Evolutionary conservation across 768 basidiomycete species (phyloP).

Genomic region (Butyriboletus loyo): DNA sequence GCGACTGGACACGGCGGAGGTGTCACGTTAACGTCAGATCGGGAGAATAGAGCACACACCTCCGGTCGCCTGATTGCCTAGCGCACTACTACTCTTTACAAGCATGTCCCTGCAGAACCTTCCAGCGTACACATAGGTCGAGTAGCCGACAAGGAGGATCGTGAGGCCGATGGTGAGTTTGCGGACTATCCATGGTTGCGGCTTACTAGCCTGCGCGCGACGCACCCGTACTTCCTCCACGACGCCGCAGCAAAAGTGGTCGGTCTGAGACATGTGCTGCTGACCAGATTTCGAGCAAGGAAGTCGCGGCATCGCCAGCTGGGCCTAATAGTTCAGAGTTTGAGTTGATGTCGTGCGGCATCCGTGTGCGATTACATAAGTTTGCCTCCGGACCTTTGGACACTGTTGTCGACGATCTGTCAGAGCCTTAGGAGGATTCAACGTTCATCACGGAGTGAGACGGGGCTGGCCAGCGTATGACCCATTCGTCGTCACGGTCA

Average conservation of each 20-base stretch:
- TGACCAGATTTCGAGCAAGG: neutral
- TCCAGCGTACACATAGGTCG: constrained; percentile 76
- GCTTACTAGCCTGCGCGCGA: constrained; percentile 38
- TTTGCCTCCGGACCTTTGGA: too few species aligned
- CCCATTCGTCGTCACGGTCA: neutral
- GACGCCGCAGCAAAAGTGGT: constrained; percentile 45
- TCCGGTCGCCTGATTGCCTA: constrained; percentile 52
- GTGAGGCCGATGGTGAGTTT: constrained; percentile 66
- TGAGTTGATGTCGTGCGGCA: constrained; percentile 12
- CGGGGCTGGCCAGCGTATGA: neutral
- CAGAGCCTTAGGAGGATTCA: neutral
- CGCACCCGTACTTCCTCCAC: constrained; percentile 48
- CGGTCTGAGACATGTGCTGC: constrained; percentile 15
- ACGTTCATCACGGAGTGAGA: neutral
- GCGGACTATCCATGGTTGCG: constrained; percentile 71
- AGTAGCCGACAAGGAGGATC: constrained; percentile 59
- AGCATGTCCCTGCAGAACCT: constrained; percentile 72
- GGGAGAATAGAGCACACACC: constrained; percentile 49
- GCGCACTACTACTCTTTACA: constrained; percentile 37
- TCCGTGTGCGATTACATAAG: constrained; percentile 22
- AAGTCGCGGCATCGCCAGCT: neutral
- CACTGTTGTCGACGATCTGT: neutral
- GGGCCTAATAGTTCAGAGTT: constrained; percentile 5
- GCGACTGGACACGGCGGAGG: constrained; percentile 45
- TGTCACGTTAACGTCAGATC: constrained; percentile 2